Percentiles rank a stretch among this genome's conserved stretches.
phyloP scores from a whole-genome alignment of 352 stramenopile species.

The Globisporangium splendens region DNA sequence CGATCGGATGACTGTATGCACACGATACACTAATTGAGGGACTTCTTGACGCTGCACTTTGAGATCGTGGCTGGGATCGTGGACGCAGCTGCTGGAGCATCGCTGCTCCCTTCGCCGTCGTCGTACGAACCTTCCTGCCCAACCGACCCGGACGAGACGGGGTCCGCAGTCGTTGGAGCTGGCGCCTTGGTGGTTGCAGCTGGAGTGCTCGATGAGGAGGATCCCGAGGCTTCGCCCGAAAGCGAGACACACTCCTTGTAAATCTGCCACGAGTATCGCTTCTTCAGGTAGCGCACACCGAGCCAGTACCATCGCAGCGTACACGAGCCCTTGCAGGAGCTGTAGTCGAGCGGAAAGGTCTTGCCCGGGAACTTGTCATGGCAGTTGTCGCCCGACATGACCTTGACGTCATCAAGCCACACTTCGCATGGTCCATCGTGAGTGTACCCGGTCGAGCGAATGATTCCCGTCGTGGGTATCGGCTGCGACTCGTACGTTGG shows the following conservation, averaged over 20 bases:
- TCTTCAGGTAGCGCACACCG: neutral
- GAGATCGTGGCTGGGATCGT: neutral
- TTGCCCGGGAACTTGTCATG: constrained; percentile 29
- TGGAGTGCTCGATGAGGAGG: too few relatives aligned
- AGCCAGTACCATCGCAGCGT: neutral
- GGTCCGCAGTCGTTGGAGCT: too few relatives aligned
- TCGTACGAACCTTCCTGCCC: neutral
- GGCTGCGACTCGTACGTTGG: constrained; percentile 35
- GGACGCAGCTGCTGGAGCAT: too few relatives aligned
- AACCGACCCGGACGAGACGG: too few relatives aligned
- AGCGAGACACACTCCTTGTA: constrained; percentile 45
- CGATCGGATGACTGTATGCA: too few relatives aligned
- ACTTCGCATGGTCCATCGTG: too few relatives aligned
- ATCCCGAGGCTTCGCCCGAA: too few relatives aligned
- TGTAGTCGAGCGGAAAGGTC: constrained; percentile 9
- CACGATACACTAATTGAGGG: neutral
- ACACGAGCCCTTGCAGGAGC: neutral
- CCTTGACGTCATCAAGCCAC: constrained; percentile 6
- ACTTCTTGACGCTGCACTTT: constrained; percentile 4
- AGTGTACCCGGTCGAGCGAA: neutral
- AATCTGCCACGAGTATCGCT: constrained; percentile 40
- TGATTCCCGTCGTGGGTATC: constrained; percentile 32
- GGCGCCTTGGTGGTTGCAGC: too few relatives aligned
- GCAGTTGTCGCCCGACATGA: constrained; percentile 35
- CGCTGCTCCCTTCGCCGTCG: neutral